Conservation (phyloP, 768 basidiomycete species). For the Mrakia hoshinonis region DNA sequence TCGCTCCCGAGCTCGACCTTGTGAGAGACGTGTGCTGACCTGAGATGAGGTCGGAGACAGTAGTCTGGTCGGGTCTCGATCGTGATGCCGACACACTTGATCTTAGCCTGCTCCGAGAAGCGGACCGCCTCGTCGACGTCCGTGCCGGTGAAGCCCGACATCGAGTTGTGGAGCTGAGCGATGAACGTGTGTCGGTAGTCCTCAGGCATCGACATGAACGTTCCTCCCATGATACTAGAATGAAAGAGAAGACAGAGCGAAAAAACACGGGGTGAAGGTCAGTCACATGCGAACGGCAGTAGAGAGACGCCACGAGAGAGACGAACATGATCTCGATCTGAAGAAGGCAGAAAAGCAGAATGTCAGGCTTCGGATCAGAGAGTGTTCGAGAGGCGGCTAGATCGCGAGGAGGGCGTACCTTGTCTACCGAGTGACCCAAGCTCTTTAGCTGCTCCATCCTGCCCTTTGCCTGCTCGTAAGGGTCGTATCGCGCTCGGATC, state of each 20-base stretch:
- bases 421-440: conserved; percentile 94
- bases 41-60: conserved; percentile 90
- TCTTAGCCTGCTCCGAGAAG: conserved; percentile 93
- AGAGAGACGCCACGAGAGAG: not conserved
- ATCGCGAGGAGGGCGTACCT: conserved; percentile 43
- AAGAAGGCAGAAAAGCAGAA: not conserved
- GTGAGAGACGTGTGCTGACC: conserved; percentile 44
- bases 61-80: conserved; percentile 99
- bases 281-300: not conserved
- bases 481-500: conserved; percentile 90
- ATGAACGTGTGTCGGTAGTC: conserved; percentile 88
- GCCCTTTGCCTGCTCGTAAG: conserved; percentile 92
- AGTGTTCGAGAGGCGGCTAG: not conserved
- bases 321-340: conserved; percentile 48
- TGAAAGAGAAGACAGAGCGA: conserved; percentile 40
- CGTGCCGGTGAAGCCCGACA: conserved; percentile 85
- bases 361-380: not conserved
- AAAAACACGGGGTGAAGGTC: not conserved
- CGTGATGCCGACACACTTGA: conserved; percentile 97
- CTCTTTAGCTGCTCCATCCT: conserved; percentile 91
- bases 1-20: not conserved
- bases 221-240: conserved; percentile 95
- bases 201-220: conserved; percentile 99
- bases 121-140: conserved; percentile 96
- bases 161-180: conserved; percentile 90